These are phyloP conservation scores for Hymenoscyphus scutula DNA, from an alignment of 2,329 filamentous ascomycete genomes.

Conservation along the genomic window DNA sequence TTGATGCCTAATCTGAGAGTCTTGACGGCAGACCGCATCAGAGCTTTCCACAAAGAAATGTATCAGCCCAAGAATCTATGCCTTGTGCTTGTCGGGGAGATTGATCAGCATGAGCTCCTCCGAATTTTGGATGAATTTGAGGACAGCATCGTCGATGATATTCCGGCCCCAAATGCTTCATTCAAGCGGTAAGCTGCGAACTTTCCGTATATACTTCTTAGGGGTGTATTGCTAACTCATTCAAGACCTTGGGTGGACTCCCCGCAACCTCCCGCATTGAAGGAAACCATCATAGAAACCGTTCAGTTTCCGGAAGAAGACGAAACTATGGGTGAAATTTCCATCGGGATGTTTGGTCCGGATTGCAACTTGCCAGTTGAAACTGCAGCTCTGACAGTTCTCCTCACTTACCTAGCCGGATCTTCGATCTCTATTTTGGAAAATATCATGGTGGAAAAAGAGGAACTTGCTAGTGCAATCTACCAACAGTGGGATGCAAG, in stretches of 20 bases:
- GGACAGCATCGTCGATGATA: slow-evolving; percentile 75
- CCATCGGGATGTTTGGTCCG: slow-evolving; percentile 84
- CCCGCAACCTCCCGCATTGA: slow-evolving; percentile 68
- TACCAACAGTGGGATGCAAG: slow-evolving; percentile 76
- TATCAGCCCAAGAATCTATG: slow-evolving; percentile 97
- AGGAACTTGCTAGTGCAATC: slow-evolving; percentile 85
- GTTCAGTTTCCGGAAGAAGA: slow-evolving; percentile 96
- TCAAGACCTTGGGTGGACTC: slow-evolving; percentile 87
- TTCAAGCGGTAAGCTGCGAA: slow-evolving; percentile 56
- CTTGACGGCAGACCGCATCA: slow-evolving; percentile 83
- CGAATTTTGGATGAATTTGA: slow-evolving; percentile 85
- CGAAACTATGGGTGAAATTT: slow-evolving; percentile 85
- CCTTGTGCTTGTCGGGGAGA: slow-evolving; percentile 86
- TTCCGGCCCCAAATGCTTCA: slow-evolving; percentile 70
- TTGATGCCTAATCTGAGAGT: slow-evolving; percentile 90
- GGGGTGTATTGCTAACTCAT: slow-evolving; percentile 15
- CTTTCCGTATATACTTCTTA: background rate
- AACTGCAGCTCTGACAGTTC: slow-evolving; percentile 71
- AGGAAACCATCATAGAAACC: slow-evolving; percentile 69
- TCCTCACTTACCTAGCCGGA: slow-evolving; percentile 84
- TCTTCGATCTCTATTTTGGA: slow-evolving; percentile 92
- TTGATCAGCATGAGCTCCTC: slow-evolving; percentile 78
- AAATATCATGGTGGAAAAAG: slow-evolving; percentile 87
- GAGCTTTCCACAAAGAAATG: slow-evolving; percentile 94
- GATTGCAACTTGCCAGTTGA: slow-evolving; percentile 68